Percentiles rank a stretch among this genome's conserved stretches.
Evolutionary conservation across 2,329 filamentous ascomycete genomes (phyloP).

Genomic region (Cephalotrichum gorgonifer): DNA sequence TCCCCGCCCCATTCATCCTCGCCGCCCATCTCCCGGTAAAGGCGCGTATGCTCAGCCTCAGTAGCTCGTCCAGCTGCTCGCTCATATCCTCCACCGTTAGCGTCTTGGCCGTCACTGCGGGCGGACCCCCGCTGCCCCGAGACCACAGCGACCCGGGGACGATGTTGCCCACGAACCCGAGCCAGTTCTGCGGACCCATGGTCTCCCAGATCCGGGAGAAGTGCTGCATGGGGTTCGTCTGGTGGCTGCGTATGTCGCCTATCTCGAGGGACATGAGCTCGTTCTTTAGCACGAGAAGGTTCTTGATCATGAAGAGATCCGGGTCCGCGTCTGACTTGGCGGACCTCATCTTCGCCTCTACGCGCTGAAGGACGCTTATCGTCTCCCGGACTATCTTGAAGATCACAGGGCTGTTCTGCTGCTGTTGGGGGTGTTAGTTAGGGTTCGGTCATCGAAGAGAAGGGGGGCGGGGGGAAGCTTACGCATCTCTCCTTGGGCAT

Average conservation of each 20-base stretch:
- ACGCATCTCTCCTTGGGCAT: conserved; percentile 56
- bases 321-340: conserved; percentile 55
- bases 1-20: conserved; percentile 37
- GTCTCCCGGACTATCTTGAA: conserved; percentile 79
- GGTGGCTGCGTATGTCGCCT: conserved; percentile 49
- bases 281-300: conserved; percentile 89
- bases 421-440: conserved; percentile 21
- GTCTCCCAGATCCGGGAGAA: conserved; percentile 57
- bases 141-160: conserved; percentile 43
- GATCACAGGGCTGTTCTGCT: conserved; percentile 43
- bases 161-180: conserved; percentile 48
- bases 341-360: conserved; percentile 59
- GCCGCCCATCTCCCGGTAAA: conserved; percentile 52
- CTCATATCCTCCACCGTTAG: conserved; percentile 46
- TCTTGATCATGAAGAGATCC: conserved; percentile 88
- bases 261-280: conserved; percentile 95
- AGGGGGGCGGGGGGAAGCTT: conserved; percentile 17
- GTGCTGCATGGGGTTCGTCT: conserved; percentile 40
- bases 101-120: conserved; percentile 25
- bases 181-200: conserved; percentile 44
- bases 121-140: conserved; percentile 13
- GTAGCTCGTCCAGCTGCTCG: conserved; percentile 53
- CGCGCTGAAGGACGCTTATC: conserved; percentile 70
- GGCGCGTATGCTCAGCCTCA: conserved; percentile 51
- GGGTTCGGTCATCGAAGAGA: neutral